These are phyloP conservation scores for Tulasnella sp. DNA, from an alignment of 768 basidiomycete species.

Conservation along the genomic window DNA sequence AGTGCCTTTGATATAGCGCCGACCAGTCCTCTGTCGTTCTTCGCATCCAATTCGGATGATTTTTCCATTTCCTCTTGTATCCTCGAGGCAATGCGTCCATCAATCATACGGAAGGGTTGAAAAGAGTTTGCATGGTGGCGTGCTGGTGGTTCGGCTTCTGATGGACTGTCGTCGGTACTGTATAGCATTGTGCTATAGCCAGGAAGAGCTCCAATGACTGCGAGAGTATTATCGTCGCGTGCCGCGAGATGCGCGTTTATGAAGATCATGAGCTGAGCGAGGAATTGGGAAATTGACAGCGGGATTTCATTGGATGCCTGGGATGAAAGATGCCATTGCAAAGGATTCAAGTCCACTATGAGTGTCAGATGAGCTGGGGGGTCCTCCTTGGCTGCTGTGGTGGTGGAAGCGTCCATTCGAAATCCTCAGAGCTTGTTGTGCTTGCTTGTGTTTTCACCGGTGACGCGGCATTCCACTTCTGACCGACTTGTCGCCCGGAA, in stretches of 20 bases:
- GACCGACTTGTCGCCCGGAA: not conserved
- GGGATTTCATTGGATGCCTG: constrained; percentile 37
- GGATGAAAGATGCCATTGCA: constrained; percentile 73
- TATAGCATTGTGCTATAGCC: constrained; percentile 69
- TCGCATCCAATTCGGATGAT: constrained; percentile 33
- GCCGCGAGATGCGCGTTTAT: constrained; percentile 87
- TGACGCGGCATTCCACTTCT: constrained; percentile 2
- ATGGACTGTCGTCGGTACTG: constrained; percentile 42
- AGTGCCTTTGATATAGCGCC: constrained; percentile 85
- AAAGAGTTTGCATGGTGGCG: constrained; percentile 62
- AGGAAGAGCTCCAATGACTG: constrained; percentile 83
- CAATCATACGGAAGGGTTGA: constrained; percentile 68
- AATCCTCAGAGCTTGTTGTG: not conserved
- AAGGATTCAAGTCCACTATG: constrained; percentile 73
- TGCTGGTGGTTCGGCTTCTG: constrained; percentile 17
- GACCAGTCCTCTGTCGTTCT: constrained; percentile 49
- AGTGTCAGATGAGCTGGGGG: constrained; percentile 52
- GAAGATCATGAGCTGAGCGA: constrained; percentile 80
- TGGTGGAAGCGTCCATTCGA: not conserved
- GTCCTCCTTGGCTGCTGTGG: not conserved
- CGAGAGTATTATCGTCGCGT: constrained; percentile 83
- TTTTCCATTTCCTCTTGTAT: constrained; percentile 51
- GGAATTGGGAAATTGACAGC: constrained; percentile 56
- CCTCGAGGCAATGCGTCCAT: constrained; percentile 25
- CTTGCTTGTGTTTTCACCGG: not conserved